Base-by-base conservation (phyloP, 2,329 filamentous ascomycete species). In the Colletotrichum scovillei region DNA sequence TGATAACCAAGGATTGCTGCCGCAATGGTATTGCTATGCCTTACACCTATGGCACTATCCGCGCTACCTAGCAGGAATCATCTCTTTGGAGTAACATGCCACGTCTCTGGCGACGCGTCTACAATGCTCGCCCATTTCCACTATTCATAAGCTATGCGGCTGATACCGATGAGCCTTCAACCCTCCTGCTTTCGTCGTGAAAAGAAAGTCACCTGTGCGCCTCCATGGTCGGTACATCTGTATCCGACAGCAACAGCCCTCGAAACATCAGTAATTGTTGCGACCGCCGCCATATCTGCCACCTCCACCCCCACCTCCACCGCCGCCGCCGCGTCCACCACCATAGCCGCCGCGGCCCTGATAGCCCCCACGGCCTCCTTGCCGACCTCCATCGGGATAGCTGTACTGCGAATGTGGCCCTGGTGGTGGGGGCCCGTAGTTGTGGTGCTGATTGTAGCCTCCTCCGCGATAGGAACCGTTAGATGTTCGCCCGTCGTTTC, bases 401-500 rank as follows among this genome's bases (percentile, higher is more conserved):
- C 62, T 30, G 14, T 66, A 58, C 22, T 70, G n/a, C 8, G 55
- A 35, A 22, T 70, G 64, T 46, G 53, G 32, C n/a, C 67, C 67
- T 4, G 60, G 46, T 8, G 63, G 49, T 12, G 67, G 67, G 49
- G 67, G 66, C 6, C 58, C 72, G 32, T 74, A 56, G 9, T 56
- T 71, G 38, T 74, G 71, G 38, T 68, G 38, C 52, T 62, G 56
- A 6, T 63, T 60, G 35, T 75, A 72, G 4, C 63, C 38, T 12
- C 67, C 67, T 22, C 60, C 66, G 9, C 68, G 58, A 38, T 63
- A 70, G 4, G 65, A 62, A 28, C 63, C 63, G 19, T 72, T 58
- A 7, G 69, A 57, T 52, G 30, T 38, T 38, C 58, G 58, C 67
- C 70, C 72, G 9, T 75, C 75, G n/a, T 76, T 74, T 14, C 66